Percentiles rank a stretch among this genome's conserved stretches.
Evolutionary conservation across 2,329 filamentous ascomycete genomes (phyloP).

Genomic region (Scedosporium boydii): DNA sequence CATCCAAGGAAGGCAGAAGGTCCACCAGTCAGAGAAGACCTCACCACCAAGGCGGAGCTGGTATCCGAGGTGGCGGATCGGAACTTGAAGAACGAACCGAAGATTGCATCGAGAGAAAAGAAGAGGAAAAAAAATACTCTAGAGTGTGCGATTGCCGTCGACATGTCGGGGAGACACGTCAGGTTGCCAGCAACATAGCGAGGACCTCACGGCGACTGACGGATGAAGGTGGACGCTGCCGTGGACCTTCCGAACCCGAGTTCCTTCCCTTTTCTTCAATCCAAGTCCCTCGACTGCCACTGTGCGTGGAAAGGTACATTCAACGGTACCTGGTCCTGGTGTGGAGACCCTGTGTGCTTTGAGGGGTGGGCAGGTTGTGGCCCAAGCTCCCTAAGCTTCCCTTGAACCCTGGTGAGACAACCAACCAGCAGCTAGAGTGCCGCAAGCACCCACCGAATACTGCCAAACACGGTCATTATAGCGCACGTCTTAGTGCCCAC

Average conservation of each 20-base stretch:
- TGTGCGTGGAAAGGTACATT: no score
- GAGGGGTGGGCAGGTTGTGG: not conserved
- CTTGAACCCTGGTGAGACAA: not conserved
- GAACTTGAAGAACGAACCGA: not conserved
- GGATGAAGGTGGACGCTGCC: no score
- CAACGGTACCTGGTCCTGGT: not conserved
- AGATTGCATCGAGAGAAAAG: not conserved
- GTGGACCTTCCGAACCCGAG: no score
- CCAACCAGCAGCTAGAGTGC: not conserved
- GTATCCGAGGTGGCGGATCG: not conserved
- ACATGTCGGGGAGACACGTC: no score
- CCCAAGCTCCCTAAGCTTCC: not conserved
- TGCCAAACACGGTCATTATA: not conserved
- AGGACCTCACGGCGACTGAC: no score
- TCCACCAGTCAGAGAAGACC: constrained; percentile 3
- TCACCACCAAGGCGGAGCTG: not conserved
- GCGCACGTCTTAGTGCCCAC: not conserved
- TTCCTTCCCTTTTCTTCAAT: no score
- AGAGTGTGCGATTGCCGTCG: not conserved
- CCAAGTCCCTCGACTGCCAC: no score
- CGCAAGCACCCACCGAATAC: not conserved
- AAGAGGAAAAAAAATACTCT: not conserved
- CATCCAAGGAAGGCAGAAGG: not conserved
- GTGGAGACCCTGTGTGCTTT: not conserved
- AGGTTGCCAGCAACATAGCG: no score